Evolutionary conservation across 1,284 basidiomycete genomes (phyloP), one percentile per base, ranked within the genome.

Genomic region (Hemileia vastatrix): DNA sequence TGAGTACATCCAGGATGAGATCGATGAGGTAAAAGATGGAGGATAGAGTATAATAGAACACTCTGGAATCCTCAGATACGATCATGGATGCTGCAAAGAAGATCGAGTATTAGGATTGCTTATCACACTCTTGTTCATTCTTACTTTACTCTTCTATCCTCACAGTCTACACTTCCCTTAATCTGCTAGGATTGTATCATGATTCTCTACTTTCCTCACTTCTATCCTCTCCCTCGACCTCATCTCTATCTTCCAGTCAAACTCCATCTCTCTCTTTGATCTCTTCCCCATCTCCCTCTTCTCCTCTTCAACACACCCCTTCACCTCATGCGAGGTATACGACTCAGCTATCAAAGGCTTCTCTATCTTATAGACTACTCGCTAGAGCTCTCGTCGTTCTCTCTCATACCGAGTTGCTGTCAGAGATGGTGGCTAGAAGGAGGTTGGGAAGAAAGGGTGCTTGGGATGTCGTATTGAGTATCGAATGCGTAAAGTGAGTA

Each of bases 361-460:
- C 83, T 59, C 55, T 68, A 4, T 71, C 79, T 19, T 94, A 94
- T 78, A 85, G 84, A 74, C 86, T 86, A 83, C 81, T 82, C 6
- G 83, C 86, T 15, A 81, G 88, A 40, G 75, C 81, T 2, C 81
- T 93, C 3, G 84, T 88, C 70, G 79, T 90, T 27, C 79, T 90
- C 63, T 83, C 83, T 44, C 90, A 86, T 75, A 81, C 86, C 13
- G 84, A 93, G 76, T 81, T 94, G 44, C 77, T 94, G 44, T 73
- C 90, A 48, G 90, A 94, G 77, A 94, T 94, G 90, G 79, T 83
- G n/a, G 78, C 89, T 67, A 80, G 82, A 54, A 79, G 87, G 69
- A 83, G 72, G 36, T 57, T 60, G 3, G 72, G 74, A 0, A 56
- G 64, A 19, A 63, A 66, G 9, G 65, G 67, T 19, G 76, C 76